These are phyloP conservation scores for Paraglomus occultum DNA, from an alignment of 192 early-diverging fungal species.

Conservation along the genomic window DNA sequence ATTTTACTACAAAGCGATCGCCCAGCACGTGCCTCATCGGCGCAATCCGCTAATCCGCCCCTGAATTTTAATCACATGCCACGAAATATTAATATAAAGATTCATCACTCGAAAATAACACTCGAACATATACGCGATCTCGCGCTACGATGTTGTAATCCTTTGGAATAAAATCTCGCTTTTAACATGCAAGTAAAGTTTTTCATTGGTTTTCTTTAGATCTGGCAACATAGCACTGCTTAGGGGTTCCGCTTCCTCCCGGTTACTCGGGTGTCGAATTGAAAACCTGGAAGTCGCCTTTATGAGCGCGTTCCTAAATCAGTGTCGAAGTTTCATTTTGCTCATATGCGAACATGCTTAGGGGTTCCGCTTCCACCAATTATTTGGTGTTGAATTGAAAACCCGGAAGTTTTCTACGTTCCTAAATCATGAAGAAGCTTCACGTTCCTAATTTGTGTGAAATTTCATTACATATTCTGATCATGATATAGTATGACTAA, in stretches of 20 bases:
- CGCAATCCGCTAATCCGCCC: too few species aligned
- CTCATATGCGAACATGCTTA: conserved; percentile 25
- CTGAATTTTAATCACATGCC: conserved; percentile 13
- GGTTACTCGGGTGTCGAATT: conserved; percentile 24
- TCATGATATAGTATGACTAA: conserved; percentile 25
- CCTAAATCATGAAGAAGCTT: conserved; percentile 29
- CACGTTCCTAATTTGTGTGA: conserved; percentile 27
- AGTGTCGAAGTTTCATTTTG: conserved; percentile 25
- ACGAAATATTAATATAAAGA: background rate
- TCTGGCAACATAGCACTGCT: conserved; percentile 18
- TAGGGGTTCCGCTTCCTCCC: conserved; percentile 26
- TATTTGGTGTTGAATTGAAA: conserved; percentile 27
- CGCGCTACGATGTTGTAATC: background rate
- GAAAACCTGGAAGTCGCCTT: conserved; percentile 24
- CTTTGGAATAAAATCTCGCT: conserved; percentile 24
- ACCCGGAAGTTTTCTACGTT: conserved; percentile 26
- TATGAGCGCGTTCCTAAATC: conserved; percentile 26
- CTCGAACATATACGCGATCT: too few species aligned
- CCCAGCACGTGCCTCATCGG: too few species aligned
- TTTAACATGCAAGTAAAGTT: conserved; percentile 25
- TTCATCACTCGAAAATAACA: too few species aligned
- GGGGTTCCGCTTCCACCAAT: conserved; percentile 25
- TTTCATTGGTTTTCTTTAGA: conserved; percentile 24
- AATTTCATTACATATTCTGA: conserved; percentile 27
- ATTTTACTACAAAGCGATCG: too few species aligned